Base-by-base conservation (phyloP, 805 yeast genomes). In the Spathaspora hagerdaliae region DNA sequence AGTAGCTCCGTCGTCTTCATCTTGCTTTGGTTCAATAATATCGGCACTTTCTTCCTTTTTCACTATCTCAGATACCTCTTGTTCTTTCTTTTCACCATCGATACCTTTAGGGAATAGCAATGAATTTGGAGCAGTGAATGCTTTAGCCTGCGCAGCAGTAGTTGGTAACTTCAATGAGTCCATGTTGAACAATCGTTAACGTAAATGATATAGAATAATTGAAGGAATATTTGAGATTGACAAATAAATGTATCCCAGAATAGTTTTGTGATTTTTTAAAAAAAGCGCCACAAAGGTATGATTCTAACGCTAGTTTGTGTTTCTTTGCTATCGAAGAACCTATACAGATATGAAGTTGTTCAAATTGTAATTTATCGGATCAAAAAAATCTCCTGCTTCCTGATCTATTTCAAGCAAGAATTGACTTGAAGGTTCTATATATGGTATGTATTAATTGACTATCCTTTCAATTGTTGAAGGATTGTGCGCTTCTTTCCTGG, bases 81-180 rank as follows among this genome's bases (percentile, higher is more conserved):
- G 34, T 14, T 26, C 15, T 14, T 27, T 34, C 15, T 48, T 48
- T 43, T 59, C 60, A 40, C 44, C 54, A 36, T 65, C 73, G 33
- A 71, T 60, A 19, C 78, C 75, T 71, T 77, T 79, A 9, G 89
- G 87, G 53, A 75, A 81, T 14, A 83, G 74, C 43, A 83, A 70
- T 19, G 88, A 81, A 34, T 80, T 77, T 36, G 81, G 78, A 27
- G 85, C 83, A 36, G 85, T 81, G 61, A 85, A 85, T 38, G 82
- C 83, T 58, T 79, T 80, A 9, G 92, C 92, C 58, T 81, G 79
- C 6, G 86, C 87, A 10, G 91, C 88, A 14, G 87, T 85, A 15
- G 85, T 82, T 49, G 92, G 92, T 50, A 83, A 75, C 51, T 84
- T 81, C 49, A 85, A 73, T 39, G 90, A 81, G 59, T 85, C 89